Evolutionary conservation across 805 yeast genomes (phyloP), one percentile per base, ranked within the genome.

Genomic region (Metschnikowia colocasiae): DNA sequence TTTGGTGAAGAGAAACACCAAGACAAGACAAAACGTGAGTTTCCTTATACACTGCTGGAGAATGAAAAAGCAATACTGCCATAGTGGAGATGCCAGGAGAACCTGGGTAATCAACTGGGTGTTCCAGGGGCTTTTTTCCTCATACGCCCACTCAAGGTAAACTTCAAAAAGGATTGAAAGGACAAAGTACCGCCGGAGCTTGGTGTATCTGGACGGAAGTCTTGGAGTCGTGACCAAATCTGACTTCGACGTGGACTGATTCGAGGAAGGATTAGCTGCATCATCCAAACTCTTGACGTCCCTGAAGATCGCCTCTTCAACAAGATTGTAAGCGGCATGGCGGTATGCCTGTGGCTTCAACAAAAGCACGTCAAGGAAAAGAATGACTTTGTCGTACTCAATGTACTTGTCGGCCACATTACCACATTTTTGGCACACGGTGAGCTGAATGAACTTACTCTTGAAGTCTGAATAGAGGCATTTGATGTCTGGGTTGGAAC

Each of bases 91-190:
- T 29, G 73, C 72, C 20, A 31, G 43, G 20, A 73, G 53, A 1
- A 73, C 57, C 16, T 36, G 54, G 5, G 47, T 41, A 52, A 64
- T 59, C 23, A 61, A 44, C 32, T 53, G 22, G 6, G 67, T 56
- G 41, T 68, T 72, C 7, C 59, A 52, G 33, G 59, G 58, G 46
- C 74, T 77, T 55, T 79, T 81, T 63, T 92, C 99, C 51, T 86
- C 91, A 47, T 83, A 80, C 0, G 96, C 96, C 98, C 99, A 94
- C 1, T 81, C 82, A 44, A 94, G 65, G 62, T 94, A 94, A 4
- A 92, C 92, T 57, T 94, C 97, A 58, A 92, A 89, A 13, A 94
- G 73, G 0, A 87, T 69, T 45, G 85, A 73, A 32, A 92, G 70
- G 3, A 86, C 54, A 54, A 85, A 67, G 31, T 85, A 65, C 26